Base-by-base conservation (phyloP, 306 rosid genomes). In the Ochetophila trinervis region DNA sequence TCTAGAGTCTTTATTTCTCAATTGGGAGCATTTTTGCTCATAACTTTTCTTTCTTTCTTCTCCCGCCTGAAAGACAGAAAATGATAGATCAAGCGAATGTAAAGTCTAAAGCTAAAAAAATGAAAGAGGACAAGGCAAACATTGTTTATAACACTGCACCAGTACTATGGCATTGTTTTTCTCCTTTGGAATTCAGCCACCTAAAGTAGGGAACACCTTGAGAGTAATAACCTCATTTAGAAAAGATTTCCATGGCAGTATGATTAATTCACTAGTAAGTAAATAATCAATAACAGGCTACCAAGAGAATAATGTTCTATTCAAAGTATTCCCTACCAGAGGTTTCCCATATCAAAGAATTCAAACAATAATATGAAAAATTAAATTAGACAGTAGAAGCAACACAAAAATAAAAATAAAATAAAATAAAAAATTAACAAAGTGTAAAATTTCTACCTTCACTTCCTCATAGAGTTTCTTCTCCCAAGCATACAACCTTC, bases 401-500 rank as follows among this genome's bases (percentile, higher is more conserved):
- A 44, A 24, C 9, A 22, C 13, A 0, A 47, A 30, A n/a, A n/a
- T n/a, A n/a, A n/a, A n/a, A n/a, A n/a, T n/a, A n/a, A n/a, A n/a
- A n/a, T n/a, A n/a, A n/a, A n/a, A n/a, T n/a, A n/a, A n/a, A 35
- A 50, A 54, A 1, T 42, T 2, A 57, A 11, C 22, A 23, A 58
- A 69, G 24, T n/a, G 47, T 9, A 34, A 17, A 16, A 12, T 21
- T 18, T 72, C 20, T 72, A 88, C 95, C 95, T 88, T 88, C 60
- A 88, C 91, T 78, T 88, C 95, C 70, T 83, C 87, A 63, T 77
- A 88, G 45, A 88, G 80, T 56, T 88, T 88, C 80, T 88, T 85
- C 79, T 88, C 95, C 95, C 95, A 88, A 62, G 91, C 95, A 77
- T 81, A 88, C 63, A 88, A 63, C 85, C 91, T 85, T 75, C 84